Base-by-base conservation (phyloP, 441 rosid species). In the Erodium moschatum region DNA sequence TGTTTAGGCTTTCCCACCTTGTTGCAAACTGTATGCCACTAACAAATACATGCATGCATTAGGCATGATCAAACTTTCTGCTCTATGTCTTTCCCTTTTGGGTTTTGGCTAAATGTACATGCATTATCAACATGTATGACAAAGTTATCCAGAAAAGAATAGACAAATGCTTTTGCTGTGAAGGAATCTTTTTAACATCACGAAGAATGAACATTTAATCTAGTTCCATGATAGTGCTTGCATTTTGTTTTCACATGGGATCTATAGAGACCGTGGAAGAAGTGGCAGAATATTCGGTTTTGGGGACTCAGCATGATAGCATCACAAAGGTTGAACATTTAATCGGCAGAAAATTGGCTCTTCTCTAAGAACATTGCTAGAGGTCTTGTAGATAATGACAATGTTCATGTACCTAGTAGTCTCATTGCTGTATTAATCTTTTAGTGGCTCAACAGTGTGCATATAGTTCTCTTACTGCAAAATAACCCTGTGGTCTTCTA, bases 161-260 rank as follows among this genome's bases (percentile, higher is more conserved):
- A 50, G n/a, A 54, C 24, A 54, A 15, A 24, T 16, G 21, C 20
- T 54, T 12, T 5, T 54, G 61, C 21, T 15, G 61, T 54, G 61
- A 54, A 15, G 20, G 21, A 54, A 54, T 54, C 24, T 54, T 54
- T 7, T 16, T 16, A 16, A 54, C 21, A 54, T 19, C 61, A 54
- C 20, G 21, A 54, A 54, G 61, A 16, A 5, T 54, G 20, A 54
- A 19, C 61, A 15, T 54, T 15, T 16, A 54, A 54, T 54, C 20
- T 15, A 12, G 61, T 54, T 54, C 19, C 24, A 18, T 54, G 61
- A 19, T 19, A 54, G 21, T 54, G 61, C 61, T 54, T 54, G 20
- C 60, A 54, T 54, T 54, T 54, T 54, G 18, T 54, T 54, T 54
- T 54, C 21, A 54, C n/a, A 9, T 15, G n/a, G 58, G 61, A 54